Conservation (phyloP, 2,329 filamentous ascomycete genomes). For the Cytospora piceae region DNA sequence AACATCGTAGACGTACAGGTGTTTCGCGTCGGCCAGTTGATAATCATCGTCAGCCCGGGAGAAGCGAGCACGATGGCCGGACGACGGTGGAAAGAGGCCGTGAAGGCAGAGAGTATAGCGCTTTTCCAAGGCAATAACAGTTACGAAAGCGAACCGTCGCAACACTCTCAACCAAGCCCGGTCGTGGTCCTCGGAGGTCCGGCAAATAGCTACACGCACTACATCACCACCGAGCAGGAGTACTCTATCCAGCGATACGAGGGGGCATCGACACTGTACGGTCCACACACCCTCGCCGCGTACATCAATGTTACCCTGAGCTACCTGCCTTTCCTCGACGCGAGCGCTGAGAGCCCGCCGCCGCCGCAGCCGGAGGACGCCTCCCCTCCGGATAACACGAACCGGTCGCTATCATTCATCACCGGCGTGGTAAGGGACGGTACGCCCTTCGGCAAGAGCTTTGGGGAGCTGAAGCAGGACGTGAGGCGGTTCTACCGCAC, state of each 20-base stretch:
- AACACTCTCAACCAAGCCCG: slow-evolving; percentile 43
- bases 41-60: slow-evolving; percentile 82
- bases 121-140: slow-evolving; percentile 50
- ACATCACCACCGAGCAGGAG: slow-evolving; percentile 79
- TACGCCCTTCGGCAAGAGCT: slow-evolving; percentile 65
- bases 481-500: slow-evolving; percentile 57
- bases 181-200: slow-evolving; percentile 86
- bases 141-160: slow-evolving; percentile 32
- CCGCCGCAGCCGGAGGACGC: slow-evolving; percentile 52
- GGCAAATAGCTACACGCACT: slow-evolving; percentile 88
- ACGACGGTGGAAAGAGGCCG: slow-evolving; percentile 78
- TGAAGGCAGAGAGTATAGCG: slow-evolving; percentile 56
- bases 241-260: slow-evolving; percentile 86
- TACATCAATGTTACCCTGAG: slow-evolving; percentile 80
- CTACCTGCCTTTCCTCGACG: slow-evolving; percentile 68
- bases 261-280: slow-evolving; percentile 86
- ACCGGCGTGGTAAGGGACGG: slow-evolving; percentile 75
- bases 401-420: slow-evolving; percentile 77
- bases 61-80: slow-evolving; percentile 94
- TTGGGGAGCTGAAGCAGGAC: slow-evolving; percentile 68
- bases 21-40: slow-evolving; percentile 79
- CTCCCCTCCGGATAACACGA: slow-evolving; percentile 76
- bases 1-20: slow-evolving; percentile 91
- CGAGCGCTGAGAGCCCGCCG: slow-evolving; percentile 45
- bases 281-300: slow-evolving; percentile 80